A percentile compares a stretch with the other conserved stretches of the same genome.
phyloP scores from a whole-genome alignment of 176 grass and related monocot genomes.

The Triticum timopheevii region DNA sequence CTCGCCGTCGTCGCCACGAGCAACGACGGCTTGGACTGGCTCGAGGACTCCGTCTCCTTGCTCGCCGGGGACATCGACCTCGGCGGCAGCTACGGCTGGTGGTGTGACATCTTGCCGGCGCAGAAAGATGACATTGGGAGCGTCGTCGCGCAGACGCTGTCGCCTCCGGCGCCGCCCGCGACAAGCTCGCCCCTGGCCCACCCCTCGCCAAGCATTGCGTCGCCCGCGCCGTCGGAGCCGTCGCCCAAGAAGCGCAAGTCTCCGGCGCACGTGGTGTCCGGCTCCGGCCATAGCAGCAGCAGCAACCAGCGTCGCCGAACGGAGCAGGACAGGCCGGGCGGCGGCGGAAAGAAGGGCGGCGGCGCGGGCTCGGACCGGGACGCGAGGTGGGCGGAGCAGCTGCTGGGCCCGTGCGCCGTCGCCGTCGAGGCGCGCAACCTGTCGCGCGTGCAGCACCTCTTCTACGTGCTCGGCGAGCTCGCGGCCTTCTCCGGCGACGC shows the following conservation, averaged over 20 bases:
- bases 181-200: neutral
- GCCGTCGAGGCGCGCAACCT: slow-evolving; percentile 70
- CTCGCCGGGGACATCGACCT: slow-evolving; percentile 41
- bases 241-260: slow-evolving; percentile 55
- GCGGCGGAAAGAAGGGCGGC: slow-evolving; percentile 29
- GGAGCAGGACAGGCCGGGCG: slow-evolving; percentile 11
- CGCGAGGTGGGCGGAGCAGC: slow-evolving; percentile 86
- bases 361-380: slow-evolving; percentile 47
- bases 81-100: slow-evolving; percentile 36
- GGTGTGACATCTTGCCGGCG: slow-evolving; percentile 18
- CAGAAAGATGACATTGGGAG: slow-evolving; percentile 44
- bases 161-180: slow-evolving; percentile 17
- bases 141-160: slow-evolving; percentile 53
- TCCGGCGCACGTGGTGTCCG: neutral
- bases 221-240: slow-evolving; percentile 13
- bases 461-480: slow-evolving; percentile 86
- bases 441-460: slow-evolving; percentile 71
- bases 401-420: slow-evolving; percentile 69
- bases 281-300: slow-evolving; percentile 8
- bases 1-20: neutral
- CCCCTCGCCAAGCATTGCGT: slow-evolving; percentile 30
- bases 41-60: slow-evolving; percentile 53
- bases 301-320: slow-evolving; percentile 31
- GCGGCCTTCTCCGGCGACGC: slow-evolving; percentile 70
- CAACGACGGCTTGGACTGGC: slow-evolving; percentile 35